Percentiles rank a stretch among this genome's conserved stretches.
Conservation (phyloP, 495 filamentous ascomycete genomes). For the Penicillium malachiteum region DNA sequence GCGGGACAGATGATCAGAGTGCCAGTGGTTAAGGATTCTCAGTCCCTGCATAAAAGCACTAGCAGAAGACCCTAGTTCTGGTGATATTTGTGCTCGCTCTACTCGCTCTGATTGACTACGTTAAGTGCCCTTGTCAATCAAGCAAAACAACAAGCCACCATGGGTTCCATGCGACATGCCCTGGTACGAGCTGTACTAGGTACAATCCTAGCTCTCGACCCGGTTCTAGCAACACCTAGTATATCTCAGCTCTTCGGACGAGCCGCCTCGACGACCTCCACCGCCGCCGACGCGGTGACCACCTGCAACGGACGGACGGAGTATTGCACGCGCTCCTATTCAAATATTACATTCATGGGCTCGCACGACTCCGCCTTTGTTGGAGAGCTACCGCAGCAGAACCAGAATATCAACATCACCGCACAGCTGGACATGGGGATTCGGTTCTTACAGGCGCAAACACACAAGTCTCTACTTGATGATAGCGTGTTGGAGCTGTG, state of each 20-base stretch:
- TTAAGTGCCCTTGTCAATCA: not conserved
- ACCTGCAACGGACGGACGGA: conserved; percentile 66
- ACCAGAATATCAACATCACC: conserved; percentile 66
- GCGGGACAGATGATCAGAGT: not conserved
- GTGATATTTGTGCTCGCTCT: too few relatives aligned
- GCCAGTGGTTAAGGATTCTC: not conserved
- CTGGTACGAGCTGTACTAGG: conserved; percentile 9
- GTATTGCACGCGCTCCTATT: conserved; percentile 61
- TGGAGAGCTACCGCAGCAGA: conserved; percentile 56
- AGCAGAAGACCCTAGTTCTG: not conserved
- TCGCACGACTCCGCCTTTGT: conserved; percentile 71
- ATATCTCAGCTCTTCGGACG: not conserved
- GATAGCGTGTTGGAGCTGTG: conserved; percentile 58
- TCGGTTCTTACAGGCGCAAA: conserved; percentile 68
- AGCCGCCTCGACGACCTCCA: conserved; percentile 3
- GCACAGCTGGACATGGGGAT: conserved; percentile 65
- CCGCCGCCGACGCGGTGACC: conserved; percentile 8
- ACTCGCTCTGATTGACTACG: too few relatives aligned
- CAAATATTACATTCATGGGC: conserved; percentile 65
- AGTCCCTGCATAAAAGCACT: not conserved
- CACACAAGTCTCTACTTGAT: conserved; percentile 47
- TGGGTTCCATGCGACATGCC: conserved; percentile 2
- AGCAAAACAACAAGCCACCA: conserved; percentile 1
- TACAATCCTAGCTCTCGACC: conserved; percentile 8
- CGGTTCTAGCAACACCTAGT: conserved; percentile 1